Conservation (phyloP, 1,284 basidiomycete species). For the Spongispora temasekensis region DNA sequence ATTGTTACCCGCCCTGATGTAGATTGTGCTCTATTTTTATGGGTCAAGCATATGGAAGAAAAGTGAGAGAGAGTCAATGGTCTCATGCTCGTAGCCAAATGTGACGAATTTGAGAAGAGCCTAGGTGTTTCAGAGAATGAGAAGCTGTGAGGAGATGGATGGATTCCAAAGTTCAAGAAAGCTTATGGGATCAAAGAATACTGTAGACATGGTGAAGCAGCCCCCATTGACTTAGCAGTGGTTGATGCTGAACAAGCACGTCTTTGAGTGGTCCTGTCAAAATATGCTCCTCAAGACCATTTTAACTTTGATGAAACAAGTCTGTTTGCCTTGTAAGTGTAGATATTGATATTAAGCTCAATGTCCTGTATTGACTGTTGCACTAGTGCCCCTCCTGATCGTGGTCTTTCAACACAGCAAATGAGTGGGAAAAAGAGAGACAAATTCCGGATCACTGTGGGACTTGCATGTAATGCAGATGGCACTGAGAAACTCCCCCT, state of each 20-base stretch:
- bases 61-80: neutral
- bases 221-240: neutral
- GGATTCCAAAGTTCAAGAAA: neutral
- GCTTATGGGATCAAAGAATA: neutral
- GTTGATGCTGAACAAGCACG: neutral
- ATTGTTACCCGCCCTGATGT: no score
- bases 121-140: neutral
- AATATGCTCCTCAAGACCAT: neutral
- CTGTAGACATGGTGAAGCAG: neutral
- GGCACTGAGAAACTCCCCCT: neutral
- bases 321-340: neutral
- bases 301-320: neutral
- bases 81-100: neutral
- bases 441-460: neutral
- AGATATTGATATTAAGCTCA: neutral
- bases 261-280: neutral
- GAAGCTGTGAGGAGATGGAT: neutral
- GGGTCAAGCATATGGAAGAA: neutral
- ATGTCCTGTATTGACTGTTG: neutral
- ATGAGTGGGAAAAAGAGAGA: neutral
- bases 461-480: neutral
- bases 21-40: no score
- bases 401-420: neutral
- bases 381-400: neutral
- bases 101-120: neutral